Evolutionary conservation across 805 yeast genomes (phyloP).

Genomic region (Tetrapisispora phaffii): DNA sequence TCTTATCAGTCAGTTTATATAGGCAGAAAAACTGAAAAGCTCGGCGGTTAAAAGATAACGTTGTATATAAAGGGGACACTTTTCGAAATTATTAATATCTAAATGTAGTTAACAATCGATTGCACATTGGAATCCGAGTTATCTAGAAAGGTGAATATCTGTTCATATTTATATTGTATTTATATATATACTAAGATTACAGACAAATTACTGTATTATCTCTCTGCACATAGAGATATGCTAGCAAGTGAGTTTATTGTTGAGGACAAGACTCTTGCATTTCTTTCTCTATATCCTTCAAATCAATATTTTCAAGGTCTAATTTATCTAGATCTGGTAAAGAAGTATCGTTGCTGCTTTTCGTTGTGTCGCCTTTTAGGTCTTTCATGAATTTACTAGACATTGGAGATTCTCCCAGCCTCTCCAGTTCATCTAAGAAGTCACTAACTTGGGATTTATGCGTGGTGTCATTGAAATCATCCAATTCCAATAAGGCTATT

Average conservation of each 20-base stretch:
- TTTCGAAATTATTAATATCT: no score
- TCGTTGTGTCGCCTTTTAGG: slow-evolving; percentile 13
- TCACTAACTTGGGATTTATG: slow-evolving; percentile 17
- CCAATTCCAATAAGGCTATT: slow-evolving; percentile 54
- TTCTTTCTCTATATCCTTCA: slow-evolving; percentile 22
- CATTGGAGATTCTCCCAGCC: slow-evolving; percentile 27
- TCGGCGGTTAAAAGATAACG: neutral
- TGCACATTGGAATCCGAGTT: no score
- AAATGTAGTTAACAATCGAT: no score
- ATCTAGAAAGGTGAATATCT: no score
- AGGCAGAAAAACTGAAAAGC: neutral
- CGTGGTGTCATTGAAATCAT: slow-evolving; percentile 35
- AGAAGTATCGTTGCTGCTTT: slow-evolving; percentile 11
- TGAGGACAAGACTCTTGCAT: slow-evolving; percentile 25
- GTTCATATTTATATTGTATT: neutral
- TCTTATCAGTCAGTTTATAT: neutral
- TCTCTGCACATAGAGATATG: neutral
- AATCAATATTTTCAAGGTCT: slow-evolving; percentile 16
- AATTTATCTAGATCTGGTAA: slow-evolving; percentile 19
- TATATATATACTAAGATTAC: neutral
- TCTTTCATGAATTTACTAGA: neutral
- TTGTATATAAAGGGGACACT: neutral
- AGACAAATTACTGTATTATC: no score
- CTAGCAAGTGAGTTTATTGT: slow-evolving; percentile 10
- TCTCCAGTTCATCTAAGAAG: slow-evolving; percentile 23